Conservation (phyloP, 2,329 filamentous ascomycete genomes). For the Exophiala alcalophila region DNA sequence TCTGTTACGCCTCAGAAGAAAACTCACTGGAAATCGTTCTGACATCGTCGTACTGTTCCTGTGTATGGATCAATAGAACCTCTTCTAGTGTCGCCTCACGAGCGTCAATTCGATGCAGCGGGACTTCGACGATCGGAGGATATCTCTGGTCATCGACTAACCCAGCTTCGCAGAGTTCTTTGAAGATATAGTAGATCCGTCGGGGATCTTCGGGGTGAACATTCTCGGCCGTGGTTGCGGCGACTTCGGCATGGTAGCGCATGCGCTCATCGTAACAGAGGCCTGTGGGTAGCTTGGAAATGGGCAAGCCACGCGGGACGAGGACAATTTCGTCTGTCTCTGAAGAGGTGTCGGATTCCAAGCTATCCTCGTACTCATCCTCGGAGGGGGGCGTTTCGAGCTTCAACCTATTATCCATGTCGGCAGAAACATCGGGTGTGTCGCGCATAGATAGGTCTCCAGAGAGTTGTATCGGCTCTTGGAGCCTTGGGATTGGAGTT, state of each 20-base stretch:
- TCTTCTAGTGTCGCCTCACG: slow-evolving; percentile 75
- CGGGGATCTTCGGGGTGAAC: slow-evolving; percentile 93
- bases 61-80: slow-evolving; percentile 73
- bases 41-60: slow-evolving; percentile 78
- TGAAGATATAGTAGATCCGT: slow-evolving; percentile 89
- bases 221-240: slow-evolving; percentile 60
- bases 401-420: slow-evolving; percentile 19
- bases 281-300: slow-evolving; percentile 63
- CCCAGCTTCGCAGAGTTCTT: slow-evolving; percentile 76
- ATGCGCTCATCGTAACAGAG: slow-evolving; percentile 91
- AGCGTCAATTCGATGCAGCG: slow-evolving; percentile 68
- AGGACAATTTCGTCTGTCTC: slow-evolving; percentile 35
- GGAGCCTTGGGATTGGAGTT: slow-evolving; percentile 12
- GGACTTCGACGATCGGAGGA: slow-evolving; percentile 48
- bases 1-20: too few relatives aligned
- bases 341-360: slow-evolving; percentile 22
- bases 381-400: slow-evolving; percentile 27
- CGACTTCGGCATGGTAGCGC: slow-evolving; percentile 89
- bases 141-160: slow-evolving; percentile 63
- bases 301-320: slow-evolving; percentile 42
- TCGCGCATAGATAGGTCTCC: slow-evolving; percentile 24
- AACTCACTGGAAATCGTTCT: slow-evolving; percentile 48
- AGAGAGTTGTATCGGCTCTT: slow-evolving; percentile 7
- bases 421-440: slow-evolving; percentile 20
- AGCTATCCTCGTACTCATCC: slow-evolving; percentile 23